These are phyloP conservation scores for Xylaria multiplex DNA, from an alignment of 2,329 filamentous ascomycete species.

Conservation along the genomic window DNA sequence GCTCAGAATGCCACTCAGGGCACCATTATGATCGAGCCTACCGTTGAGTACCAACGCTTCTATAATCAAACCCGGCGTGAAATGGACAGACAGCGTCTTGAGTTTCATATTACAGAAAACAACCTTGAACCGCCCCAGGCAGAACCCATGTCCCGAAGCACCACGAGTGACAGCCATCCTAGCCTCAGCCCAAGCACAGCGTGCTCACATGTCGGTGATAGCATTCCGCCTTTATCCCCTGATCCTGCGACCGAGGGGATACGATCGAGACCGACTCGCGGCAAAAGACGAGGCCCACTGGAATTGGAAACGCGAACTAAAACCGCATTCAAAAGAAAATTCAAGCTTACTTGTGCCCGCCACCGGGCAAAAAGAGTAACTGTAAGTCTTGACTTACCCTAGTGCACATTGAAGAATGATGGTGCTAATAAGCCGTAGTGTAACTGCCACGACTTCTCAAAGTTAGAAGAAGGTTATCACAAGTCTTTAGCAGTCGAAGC, in stretches of 20 bases:
- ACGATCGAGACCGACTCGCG: conserved; percentile 41
- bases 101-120: conserved; percentile 41
- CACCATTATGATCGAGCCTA: conserved; percentile 43
- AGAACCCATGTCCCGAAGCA: conserved; percentile 39
- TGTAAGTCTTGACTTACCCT: conserved; percentile 37
- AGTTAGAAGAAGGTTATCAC: conserved; percentile 44
- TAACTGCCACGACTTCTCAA: conserved; percentile 47
- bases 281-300: conserved; percentile 46
- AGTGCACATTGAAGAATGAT: not conserved
- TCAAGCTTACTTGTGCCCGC: conserved; percentile 44
- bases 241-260: conserved; percentile 27
- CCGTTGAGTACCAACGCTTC: conserved; percentile 41
- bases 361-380: conserved; percentile 45
- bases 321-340: conserved; percentile 47
- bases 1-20: conserved; percentile 28
- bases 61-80: conserved; percentile 46
- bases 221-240: conserved; percentile 29
- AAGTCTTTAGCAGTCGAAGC: conserved; percentile 19
- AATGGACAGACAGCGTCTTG: conserved; percentile 37
- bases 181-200: conserved; percentile 39
- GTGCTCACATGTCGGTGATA: conserved; percentile 40
- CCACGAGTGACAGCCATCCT: conserved; percentile 37
- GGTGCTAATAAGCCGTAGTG: conserved; percentile 44
- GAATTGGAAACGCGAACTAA: conserved; percentile 41
- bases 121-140: conserved; percentile 38